Base-by-base conservation (phyloP, 768 basidiomycete species). In the Tephrocybe sp. region DNA sequence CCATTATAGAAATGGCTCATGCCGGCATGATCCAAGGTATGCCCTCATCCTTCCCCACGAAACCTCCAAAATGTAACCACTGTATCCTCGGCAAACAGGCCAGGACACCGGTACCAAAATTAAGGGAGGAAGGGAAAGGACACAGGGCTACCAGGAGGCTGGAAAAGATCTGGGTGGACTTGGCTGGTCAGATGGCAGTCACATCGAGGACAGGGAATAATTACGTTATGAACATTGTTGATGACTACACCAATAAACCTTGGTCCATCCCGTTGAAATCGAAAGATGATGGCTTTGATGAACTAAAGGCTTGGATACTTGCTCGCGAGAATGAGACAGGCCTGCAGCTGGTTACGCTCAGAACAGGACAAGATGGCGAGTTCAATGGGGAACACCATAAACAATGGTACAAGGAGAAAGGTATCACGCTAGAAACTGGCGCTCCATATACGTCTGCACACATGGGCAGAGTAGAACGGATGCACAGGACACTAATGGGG, bases 1-100 rank as follows among this genome's bases (percentile, higher is more conserved):
- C n/a, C n/a, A n/a, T n/a, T n/a, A n/a, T n/a, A n/a, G n/a, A n/a
- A n/a, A n/a, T n/a, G n/a, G n/a, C n/a, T n/a, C n/a, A n/a, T n/a
- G n/a, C n/a, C n/a, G n/a, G n/a, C n/a, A n/a, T n/a, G n/a, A n/a
- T n/a, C n/a, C n/a, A n/a, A 56, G 65, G 63, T 61, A 64, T 65
- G 56, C 56, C 53, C 17, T 34, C 55, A 23, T 46, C 58, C 50
- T 51, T 61, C n/a, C 54, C 60, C 24, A 14, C 46, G 30, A 26
- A 54, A 4, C 64, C 67, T 1, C 50, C 60, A 1, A 63, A 59
- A 49, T 72, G 69, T 59, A 60, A 66, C 42, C 54, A 55, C 26
- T 74, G 74, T 48, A 61, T 74, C 24, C 62, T 66, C 36, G 71
- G 73, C 7, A 75, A 74, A 58, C 72, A 75, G 70, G 64, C 62